Conservation (phyloP, 495 filamentous ascomycete genomes). For the Physcia stellaris region DNA sequence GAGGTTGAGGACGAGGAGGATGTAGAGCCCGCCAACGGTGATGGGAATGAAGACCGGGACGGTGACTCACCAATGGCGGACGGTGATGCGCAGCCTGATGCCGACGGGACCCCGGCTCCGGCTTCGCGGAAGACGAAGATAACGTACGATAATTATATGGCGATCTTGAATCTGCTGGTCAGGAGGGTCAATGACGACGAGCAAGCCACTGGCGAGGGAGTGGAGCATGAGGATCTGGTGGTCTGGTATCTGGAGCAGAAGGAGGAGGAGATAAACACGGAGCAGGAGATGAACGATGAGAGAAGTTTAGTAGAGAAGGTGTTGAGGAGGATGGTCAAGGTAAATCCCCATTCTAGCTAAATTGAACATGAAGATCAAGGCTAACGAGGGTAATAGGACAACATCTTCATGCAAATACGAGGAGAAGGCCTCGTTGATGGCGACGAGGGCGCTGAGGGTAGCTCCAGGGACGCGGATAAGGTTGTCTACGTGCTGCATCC, state of each 20-base stretch:
- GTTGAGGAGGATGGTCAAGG: constrained; percentile 92
- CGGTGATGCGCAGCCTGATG: constrained; percentile 17
- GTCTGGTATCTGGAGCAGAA: constrained; percentile 93
- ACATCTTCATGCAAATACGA: constrained; percentile 79
- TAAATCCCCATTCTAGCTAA: constrained; percentile 27
- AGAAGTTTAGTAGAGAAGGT: constrained; percentile 71
- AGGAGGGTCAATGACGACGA: constrained; percentile 68
- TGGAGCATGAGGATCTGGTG: constrained; percentile 74
- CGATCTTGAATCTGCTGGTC: constrained; percentile 75
- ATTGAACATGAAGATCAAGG: constrained; percentile 10
- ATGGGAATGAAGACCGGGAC: constrained; percentile 28
- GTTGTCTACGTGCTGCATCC: constrained; percentile 87
- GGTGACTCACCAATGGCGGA: constrained; percentile 25
- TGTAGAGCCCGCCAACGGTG: constrained; percentile 21
- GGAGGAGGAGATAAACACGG: constrained; percentile 64
- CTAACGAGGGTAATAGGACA: constrained; percentile 43
- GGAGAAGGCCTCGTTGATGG: constrained; percentile 65
- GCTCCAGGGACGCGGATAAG: constrained; percentile 30
- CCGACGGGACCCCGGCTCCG: constrained; percentile 24
- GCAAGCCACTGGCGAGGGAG: constrained; percentile 59
- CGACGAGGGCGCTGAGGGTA: constrained; percentile 34
- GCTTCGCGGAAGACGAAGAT: constrained; percentile 65
- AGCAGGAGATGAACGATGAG: constrained; percentile 72
- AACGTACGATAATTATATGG: constrained; percentile 88
- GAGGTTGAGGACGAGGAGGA: constrained; percentile 85